Evolutionary conservation across 345 rosid species (phyloP), one percentile per base, ranked within the genome.

Genomic region (Raphanus raphanistrum): DNA sequence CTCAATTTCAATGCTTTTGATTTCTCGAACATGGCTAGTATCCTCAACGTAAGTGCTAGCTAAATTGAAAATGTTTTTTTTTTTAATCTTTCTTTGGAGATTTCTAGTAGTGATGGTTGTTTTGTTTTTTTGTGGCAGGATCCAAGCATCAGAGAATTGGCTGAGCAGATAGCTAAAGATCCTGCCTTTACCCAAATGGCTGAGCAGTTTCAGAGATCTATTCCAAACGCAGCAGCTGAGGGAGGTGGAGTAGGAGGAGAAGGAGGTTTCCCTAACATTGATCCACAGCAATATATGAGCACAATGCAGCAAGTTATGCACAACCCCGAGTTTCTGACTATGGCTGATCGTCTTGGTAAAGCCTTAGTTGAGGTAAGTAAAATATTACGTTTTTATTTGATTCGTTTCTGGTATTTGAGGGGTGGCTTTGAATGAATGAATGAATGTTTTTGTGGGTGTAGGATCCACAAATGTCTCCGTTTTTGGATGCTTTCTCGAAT

Each of bases 221-320:
- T 91, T 57, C 94, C 90, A 63, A 93, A 87, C 68, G 84, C 86
- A 64, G 28, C 86, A 21, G 21, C 0, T 21, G 21, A 1, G 12
- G 98, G 86, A 15, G 95, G 88, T 4, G 54, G 6, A 12, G 52
- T 2, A 45, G 52, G 6, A n/a, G 13, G 41, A 0, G 97, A 86
- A n/a, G 52, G 17, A 0, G 66, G 81, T 63, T 32, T 84, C 35
- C 97, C 98, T 29, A 86, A 84, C 81, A 86, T 95, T 75, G 96
- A 95, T 73, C 71, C 90, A 12, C 86, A 91, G 63, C 92, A 91
- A 65, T 95, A 95, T 80, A 80, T 85, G 52, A 66, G 86, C 33
- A 95, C 99, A 5, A 90, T 95, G 96, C 94, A 91, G 71, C 97
- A 95, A 80, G 98, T 95, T 82, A 92, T 95, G 98, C 89, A 93